Evolutionary conservation across 2,329 filamentous ascomycete genomes (phyloP), one percentile per base, ranked within the genome.

Genomic region (Alternaria ethzedia): DNA sequence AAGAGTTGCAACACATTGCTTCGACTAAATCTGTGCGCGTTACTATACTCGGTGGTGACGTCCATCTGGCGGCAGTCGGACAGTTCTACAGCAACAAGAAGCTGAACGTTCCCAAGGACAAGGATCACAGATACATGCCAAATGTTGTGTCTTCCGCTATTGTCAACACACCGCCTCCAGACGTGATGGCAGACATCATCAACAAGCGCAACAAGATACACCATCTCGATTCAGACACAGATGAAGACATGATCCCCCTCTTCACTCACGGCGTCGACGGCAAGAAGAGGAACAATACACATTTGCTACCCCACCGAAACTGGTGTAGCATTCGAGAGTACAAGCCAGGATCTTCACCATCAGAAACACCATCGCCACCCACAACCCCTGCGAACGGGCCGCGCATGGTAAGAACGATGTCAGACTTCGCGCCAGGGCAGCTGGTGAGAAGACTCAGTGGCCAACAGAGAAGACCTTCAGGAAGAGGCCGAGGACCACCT

Each of bases 51-150:
- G 93, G 94, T 73, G 96, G 96, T 36, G 96, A 98, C 75, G 96
- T 98, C 20, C 94, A 98, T 79, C 86, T 99, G 25, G 94, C 91
- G 12, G 96, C 94, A 9, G 88, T 97, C 43, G 96, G 96, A 3
- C 94, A 97, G 70, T 98, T 99, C 81, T 97, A 95, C 82, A 96
- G 93, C 10, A 96, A 96, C 76, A 90, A 93, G 13, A 96, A 93
- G 79, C 64, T 76, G 64, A 75, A 76, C 20, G 83, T 97, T 30
- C 84, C 92, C 4, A 98, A 97, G 79, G 93, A 98, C 81, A 90
- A 89, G 69, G 96, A 99, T 78, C 94, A 96, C 75, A 88, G 96
- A 65, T 99, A 99, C 78, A 99, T 99, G 91, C 92, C 94, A 5
- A 99, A 99, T 73, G 83, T 99, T 63, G 89, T 98, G 70, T 96